These are phyloP conservation scores for Pythium brachiatum DNA, from an alignment of 352 stramenopile species.

Conservation along the genomic window DNA sequence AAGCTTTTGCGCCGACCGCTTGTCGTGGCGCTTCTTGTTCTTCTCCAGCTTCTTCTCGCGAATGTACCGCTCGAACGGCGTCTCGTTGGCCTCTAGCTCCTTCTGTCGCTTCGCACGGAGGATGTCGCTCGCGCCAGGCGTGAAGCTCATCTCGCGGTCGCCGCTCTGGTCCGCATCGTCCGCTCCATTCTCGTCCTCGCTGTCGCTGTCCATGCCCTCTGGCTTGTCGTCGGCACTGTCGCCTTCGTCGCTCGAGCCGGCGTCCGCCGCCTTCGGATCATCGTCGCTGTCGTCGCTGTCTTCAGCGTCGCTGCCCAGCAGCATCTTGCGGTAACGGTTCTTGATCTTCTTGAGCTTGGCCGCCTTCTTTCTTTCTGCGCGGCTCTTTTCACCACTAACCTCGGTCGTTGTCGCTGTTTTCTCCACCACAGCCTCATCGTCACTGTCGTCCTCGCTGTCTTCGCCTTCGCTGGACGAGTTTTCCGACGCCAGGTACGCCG, in stretches of 20 bases:
- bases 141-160: conserved; percentile 87
- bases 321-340: conserved; percentile 75
- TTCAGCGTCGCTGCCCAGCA: conserved; percentile 71
- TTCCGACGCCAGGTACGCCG: conserved; percentile 92
- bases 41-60: conserved; percentile 87
- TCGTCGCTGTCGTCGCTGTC: conserved; percentile 48
- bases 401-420: not conserved
- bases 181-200: conserved; percentile 18
- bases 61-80: conserved; percentile 79
- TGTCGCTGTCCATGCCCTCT: conserved; percentile 20
- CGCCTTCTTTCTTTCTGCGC: conserved; percentile 47
- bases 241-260: conserved; percentile 31
- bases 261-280: conserved; percentile 16
- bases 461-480: conserved; percentile 57
- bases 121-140: conserved; percentile 59
- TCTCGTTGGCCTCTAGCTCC: conserved; percentile 76
- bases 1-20: conserved; percentile 60
- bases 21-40: conserved; percentile 82
- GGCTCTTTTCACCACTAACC: conserved; percentile 29
- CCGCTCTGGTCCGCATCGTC: conserved; percentile 27
- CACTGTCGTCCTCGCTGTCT: conserved; percentile 39
- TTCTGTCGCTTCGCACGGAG: conserved; percentile 74
- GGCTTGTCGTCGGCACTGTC: conserved; percentile 28
- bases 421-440: conserved; percentile 39
- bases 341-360: conserved; percentile 79